Evolutionary conservation across 495 filamentous ascomycete species (phyloP).

Genomic region (Aspergillus heteromorphus): DNA sequence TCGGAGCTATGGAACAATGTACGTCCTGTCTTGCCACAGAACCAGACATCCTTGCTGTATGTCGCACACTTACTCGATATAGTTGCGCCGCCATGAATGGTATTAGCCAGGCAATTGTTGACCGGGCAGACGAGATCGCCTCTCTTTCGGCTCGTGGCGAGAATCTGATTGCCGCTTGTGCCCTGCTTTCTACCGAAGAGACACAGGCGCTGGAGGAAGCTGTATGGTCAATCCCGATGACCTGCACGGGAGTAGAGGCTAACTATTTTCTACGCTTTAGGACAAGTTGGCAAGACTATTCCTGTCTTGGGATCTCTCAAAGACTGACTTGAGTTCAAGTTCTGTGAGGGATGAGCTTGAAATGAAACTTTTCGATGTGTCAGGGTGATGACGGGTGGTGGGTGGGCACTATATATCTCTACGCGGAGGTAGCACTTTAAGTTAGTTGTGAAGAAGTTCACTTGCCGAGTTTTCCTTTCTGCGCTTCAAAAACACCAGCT

Average conservation of each 20-base stretch:
- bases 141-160: conserved; percentile 65
- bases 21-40: conserved; percentile 11
- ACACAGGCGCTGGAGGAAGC: conserved; percentile 57
- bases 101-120: conserved; percentile 63
- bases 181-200: conserved; percentile 55
- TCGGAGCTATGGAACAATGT: conserved; percentile 78
- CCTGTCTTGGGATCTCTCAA: conserved; percentile 25
- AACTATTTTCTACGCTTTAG: conserved; percentile 12
- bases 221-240: conserved; percentile 25
- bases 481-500: too few species aligned
- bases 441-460: too few species aligned
- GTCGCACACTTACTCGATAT: neutral
- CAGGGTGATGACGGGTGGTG: neutral
- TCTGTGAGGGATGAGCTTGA: conserved; percentile 17
- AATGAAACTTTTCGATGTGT: conserved; percentile 16
- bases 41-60: neutral
- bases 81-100: conserved; percentile 82
- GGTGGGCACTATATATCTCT: conserved; percentile 1
- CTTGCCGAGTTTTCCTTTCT: too few species aligned
- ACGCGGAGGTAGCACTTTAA: neutral
- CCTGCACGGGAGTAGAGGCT: neutral
- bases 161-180: conserved; percentile 67
- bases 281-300: conserved; percentile 32
- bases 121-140: conserved; percentile 72
- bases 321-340: neutral